Evolutionary conservation across 2,329 filamentous ascomycete genomes (phyloP).

Genomic region (Sclerotinia nivalis): DNA sequence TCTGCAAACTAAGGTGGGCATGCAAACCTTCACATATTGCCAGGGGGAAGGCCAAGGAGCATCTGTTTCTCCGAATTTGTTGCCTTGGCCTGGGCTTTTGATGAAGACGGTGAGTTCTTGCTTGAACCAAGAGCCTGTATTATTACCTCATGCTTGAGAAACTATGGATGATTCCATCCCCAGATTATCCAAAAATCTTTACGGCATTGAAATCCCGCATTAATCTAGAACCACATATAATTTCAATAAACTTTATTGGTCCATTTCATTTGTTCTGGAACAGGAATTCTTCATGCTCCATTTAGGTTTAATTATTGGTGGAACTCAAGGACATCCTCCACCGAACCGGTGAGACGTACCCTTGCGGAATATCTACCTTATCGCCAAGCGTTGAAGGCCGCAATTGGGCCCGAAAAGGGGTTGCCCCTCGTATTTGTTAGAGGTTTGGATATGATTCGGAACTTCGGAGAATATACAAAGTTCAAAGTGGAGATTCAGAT

Average conservation of each 20-base stretch:
- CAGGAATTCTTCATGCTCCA: neutral
- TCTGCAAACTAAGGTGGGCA: neutral
- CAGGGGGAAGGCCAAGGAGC: neutral
- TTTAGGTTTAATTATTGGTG: slow-evolving; percentile 10
- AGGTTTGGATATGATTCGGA: neutral
- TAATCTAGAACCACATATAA: neutral
- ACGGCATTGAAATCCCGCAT: slow-evolving; percentile 1
- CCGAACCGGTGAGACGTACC: slow-evolving; percentile 1
- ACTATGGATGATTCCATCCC: slow-evolving; percentile 8
- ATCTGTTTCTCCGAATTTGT: slow-evolving; percentile 16
- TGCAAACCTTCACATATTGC: slow-evolving; percentile 3
- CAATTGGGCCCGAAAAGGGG: neutral
- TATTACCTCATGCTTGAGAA: slow-evolving; percentile 11
- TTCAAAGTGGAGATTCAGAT: neutral
- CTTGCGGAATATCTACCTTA: neutral
- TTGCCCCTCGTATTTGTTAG: neutral
- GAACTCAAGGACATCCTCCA: neutral
- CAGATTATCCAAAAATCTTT: slow-evolving; percentile 2
- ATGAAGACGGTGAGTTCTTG: slow-evolving; percentile 6
- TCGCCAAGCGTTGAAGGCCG: neutral
- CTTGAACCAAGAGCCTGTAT: neutral
- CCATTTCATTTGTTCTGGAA: neutral
- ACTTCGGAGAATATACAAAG: neutral
- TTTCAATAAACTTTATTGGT: neutral
- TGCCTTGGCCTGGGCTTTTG: neutral